Conservation (phyloP, 805 yeast genomes). For the Blastobotrys peoriensis region DNA sequence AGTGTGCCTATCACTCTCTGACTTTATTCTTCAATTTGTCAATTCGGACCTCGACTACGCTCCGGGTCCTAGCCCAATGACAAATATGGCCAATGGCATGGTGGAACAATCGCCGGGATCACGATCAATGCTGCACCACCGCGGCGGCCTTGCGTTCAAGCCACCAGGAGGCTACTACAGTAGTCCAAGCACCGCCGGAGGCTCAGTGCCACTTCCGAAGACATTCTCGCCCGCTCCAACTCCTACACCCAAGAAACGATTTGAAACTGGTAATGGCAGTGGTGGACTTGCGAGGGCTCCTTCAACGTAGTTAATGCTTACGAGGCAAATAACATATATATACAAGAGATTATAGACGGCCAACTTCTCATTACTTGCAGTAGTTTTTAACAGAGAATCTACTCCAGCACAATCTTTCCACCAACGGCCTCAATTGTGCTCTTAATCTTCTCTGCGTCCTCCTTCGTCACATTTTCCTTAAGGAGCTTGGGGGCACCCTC, state of each 20-base stretch:
- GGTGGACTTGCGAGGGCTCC: neutral
- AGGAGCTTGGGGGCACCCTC: conserved; percentile 95
- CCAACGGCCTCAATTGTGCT: conserved; percentile 89
- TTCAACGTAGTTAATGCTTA: neutral
- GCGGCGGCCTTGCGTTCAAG: too few species aligned
- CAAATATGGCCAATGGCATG: too few species aligned
- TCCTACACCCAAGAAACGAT: neutral
- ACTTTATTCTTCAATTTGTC: conserved; percentile 8
- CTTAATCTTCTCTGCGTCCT: conserved; percentile 96
- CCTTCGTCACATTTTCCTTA: conserved; percentile 94
- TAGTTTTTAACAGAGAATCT: too few species aligned
- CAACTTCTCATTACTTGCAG: neutral
- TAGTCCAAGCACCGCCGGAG: too few species aligned
- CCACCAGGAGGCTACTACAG: too few species aligned
- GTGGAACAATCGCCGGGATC: too few species aligned
- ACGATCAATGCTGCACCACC: too few species aligned
- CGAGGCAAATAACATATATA: neutral
- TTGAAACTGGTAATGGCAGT: neutral
- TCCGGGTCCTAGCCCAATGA: neutral
- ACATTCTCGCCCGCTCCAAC: neutral
- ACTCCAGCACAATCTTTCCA: conserved; percentile 88
- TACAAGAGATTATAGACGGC: neutral
- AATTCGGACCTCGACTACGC: neutral
- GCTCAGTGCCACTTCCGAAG: neutral
- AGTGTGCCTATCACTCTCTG: conserved; percentile 18